phyloP scores from a whole-genome alignment of 305 asterid genomes.

The Withania somnifera region DNA sequence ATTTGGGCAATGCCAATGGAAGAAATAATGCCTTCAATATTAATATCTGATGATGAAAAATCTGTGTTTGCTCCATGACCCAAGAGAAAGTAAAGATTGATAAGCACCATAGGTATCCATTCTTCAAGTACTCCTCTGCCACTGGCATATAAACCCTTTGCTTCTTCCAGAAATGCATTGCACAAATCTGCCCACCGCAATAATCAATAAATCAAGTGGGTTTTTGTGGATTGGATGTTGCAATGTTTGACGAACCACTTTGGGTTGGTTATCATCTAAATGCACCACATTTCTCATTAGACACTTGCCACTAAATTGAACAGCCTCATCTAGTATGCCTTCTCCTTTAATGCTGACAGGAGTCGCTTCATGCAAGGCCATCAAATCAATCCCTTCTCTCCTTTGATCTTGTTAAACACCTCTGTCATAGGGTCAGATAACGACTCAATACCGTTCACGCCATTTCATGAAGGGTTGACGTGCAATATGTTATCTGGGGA shows the following conservation, averaged over 20 bases:
- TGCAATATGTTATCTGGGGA: no score
- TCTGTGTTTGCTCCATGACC: slow-evolving; percentile 13
- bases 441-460: no score
- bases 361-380: background rate
- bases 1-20: background rate
- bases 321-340: background rate
- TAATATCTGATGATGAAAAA: background rate
- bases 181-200: slow-evolving; percentile 42
- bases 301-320: background rate
- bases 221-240: background rate
- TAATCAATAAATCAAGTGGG: background rate
- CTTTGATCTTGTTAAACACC: background rate
- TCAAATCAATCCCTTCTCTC: background rate
- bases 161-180: slow-evolving; percentile 38
- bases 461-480: background rate
- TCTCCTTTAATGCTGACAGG: background rate
- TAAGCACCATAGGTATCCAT: slow-evolving; percentile 24
- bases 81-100: slow-evolving; percentile 30
- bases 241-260: background rate
- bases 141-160: slow-evolving; percentile 32
- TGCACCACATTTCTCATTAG: background rate
- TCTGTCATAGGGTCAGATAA: background rate
- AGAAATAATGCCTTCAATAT: background rate
- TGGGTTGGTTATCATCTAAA: background rate
- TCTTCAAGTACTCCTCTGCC: slow-evolving; percentile 29